phyloP scores from a whole-genome alignment of 352 stramenopile species.

The Globisporangium radiosum region DNA sequence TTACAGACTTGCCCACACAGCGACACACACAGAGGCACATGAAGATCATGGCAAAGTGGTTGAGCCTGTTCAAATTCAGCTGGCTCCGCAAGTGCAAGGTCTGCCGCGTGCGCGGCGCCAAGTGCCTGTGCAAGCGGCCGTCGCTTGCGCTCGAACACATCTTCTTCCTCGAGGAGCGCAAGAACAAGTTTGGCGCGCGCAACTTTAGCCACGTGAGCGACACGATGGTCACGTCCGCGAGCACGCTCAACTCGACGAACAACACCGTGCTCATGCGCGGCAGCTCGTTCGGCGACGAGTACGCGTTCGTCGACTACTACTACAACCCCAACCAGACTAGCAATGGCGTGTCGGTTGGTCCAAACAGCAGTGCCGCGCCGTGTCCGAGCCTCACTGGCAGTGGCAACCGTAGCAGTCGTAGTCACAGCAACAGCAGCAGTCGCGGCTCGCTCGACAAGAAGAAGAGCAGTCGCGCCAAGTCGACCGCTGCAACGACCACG shows the following conservation, averaged over 20 bases:
- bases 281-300: slow-evolving; percentile 25
- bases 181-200: slow-evolving; percentile 69
- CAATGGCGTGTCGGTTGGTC: neutral
- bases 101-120: slow-evolving; percentile 52
- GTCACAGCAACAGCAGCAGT: neutral
- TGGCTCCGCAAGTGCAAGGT: slow-evolving; percentile 65
- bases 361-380: slow-evolving; percentile 1
- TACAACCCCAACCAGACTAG: slow-evolving; percentile 15
- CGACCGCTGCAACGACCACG: neutral
- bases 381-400: slow-evolving; percentile 2
- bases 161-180: slow-evolving; percentile 76
- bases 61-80: slow-evolving; percentile 56
- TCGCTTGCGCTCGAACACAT: slow-evolving; percentile 74
- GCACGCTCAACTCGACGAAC: slow-evolving; percentile 15
- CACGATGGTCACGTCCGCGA: slow-evolving; percentile 35
- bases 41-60: slow-evolving; percentile 47
- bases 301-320: slow-evolving; percentile 22
- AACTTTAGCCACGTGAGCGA: slow-evolving; percentile 81
- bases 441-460: slow-evolving; percentile 10
- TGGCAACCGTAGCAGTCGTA: slow-evolving; percentile 8
- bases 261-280: slow-evolving; percentile 40
- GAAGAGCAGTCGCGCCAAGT: neutral
- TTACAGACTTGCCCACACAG: neutral
- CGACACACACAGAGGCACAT: slow-evolving; percentile 16
- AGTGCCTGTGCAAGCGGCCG: slow-evolving; percentile 63